Evolutionary conservation across 1,284 basidiomycete genomes (phyloP), one percentile per base, ranked within the genome.

Genomic region (Ceratobasidium sp.): DNA sequence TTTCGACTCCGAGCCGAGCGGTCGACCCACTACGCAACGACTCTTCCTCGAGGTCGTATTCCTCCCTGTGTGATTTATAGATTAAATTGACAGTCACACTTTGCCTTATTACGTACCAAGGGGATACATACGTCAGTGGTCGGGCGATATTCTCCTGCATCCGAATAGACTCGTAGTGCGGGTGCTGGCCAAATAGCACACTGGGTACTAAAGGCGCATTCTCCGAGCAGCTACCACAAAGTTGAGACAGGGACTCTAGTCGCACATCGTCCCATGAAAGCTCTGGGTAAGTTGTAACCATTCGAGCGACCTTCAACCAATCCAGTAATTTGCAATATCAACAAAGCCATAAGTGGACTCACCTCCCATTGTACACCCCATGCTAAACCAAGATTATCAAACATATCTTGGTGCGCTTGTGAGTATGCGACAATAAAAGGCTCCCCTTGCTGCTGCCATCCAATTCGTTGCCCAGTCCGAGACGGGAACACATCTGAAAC

Each of bases 311-410:
- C 43, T 70, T 40, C 6, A 25, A n/a, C 29, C 12, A 34, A 32
- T 34, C 17, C 8, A 15, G 13, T 17, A 2, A 15, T 32, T 4
- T 54, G 32, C 12, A 17, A 54, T 12, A 54, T 54, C 15, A 13
- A 22, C 32, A 12, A 32, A 34, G 27, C 5, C 8, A 27, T 17
- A 7, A 5, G 25, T 20, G 17, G 27, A 2, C 60, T n/a, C 27
- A 42, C 64, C 64, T 68, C 64, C 64, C 64, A 72, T 40, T 72
- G 71, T 1, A 70, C 71, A 29, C 31, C 54, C 71, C 71, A 72
- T 2, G 71, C 38, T 3, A 72, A 31, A 20, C 49, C 54, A n/a
- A 69, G 27, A 15, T 42, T 52, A 32, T 72, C 71, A 54, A 72
- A 72, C 45, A 27, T 49, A 8, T 45, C 22, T 7, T 57, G 58